Evolutionary conservation across 305 asterid species (phyloP), one percentile per base, ranked within the genome.

Genomic region (Fraxinus paxiana): DNA sequence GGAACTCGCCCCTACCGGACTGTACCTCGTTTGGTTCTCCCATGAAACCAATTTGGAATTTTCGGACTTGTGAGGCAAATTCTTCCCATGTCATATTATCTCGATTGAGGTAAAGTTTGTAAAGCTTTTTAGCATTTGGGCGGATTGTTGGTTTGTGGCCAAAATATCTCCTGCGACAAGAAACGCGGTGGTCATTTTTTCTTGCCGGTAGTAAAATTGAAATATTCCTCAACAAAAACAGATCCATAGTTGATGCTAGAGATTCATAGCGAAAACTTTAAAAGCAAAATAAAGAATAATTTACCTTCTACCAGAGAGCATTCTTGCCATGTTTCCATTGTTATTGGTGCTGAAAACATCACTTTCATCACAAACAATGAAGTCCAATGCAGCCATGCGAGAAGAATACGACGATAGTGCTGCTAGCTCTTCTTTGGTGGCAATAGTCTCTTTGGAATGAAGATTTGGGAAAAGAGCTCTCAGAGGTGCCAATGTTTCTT

Each of bases 241-340:
- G 56, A 46, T 46, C 56, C 3, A 46, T 13, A 46, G 56, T 13
- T 46, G 56, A 0, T 46, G 56, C 56, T 46, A 46, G 6, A 13
- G 56, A 46, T 3, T 43, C 54, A 43, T 22, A 48, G 61, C 18
- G 61, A 48, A 48, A 43, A 73, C 22, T n/a, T 37, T 0, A 5
- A 51, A 5, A 63, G 1, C 7, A 33, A 61, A 35, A 6, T 5
- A 38, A 54, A 28, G 18, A 43, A 70, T 6, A 24, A 4, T 31
- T 2, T 85, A 89, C 97, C 94, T 91, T 85, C 92, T 89, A 73
- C 98, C 94, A 9, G 96, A 91, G 12, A 93, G 92, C 72, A 93
- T 91, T 87, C 86, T 90, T 18, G 96, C 97, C 98, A 93, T 92
- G 85, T 91, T 92, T 15, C 97, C 97, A 15, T 93, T 93, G 86